Evolutionary conservation across 2,329 filamentous ascomycete species (phyloP).

Genomic region (Orbilia oligospora): DNA sequence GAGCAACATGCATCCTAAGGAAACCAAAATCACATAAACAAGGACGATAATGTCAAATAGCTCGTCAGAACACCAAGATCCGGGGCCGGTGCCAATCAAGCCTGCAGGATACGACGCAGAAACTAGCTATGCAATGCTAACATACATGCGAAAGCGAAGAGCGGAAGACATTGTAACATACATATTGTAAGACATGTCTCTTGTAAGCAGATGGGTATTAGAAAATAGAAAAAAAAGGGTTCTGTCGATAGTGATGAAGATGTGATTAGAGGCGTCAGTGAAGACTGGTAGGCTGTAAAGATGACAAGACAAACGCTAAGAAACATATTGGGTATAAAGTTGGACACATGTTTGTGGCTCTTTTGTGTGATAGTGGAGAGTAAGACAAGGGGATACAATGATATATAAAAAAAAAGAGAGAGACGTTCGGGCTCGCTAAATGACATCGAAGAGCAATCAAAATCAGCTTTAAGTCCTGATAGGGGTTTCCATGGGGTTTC

Average conservation of each 20-base stretch:
- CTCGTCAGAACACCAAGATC: slow-evolving; percentile 16
- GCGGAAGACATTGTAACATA: slow-evolving; percentile 38
- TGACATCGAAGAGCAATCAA: slow-evolving; percentile 43
- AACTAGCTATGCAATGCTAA: slow-evolving; percentile 28
- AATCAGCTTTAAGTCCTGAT: slow-evolving; percentile 17
- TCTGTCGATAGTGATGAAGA: slow-evolving; percentile 25
- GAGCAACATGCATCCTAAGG: slow-evolving; percentile 28
- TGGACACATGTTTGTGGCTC: slow-evolving; percentile 23
- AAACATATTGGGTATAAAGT: slow-evolving; percentile 36
- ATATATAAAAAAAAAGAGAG: not conserved
- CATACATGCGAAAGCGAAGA: slow-evolving; percentile 35
- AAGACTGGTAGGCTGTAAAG: slow-evolving; percentile 32
- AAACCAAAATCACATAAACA: slow-evolving; percentile 23
- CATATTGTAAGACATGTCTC: slow-evolving; percentile 51
- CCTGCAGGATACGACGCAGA: slow-evolving; percentile 4
- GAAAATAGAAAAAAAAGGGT: slow-evolving; percentile 26
- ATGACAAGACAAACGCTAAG: slow-evolving; percentile 28
- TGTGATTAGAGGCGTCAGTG: slow-evolving; percentile 39
- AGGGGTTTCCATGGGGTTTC: slow-evolving; percentile 12
- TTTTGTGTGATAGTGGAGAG: slow-evolving; percentile 31
- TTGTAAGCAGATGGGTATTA: slow-evolving; percentile 34
- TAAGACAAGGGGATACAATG: slow-evolving; percentile 29
- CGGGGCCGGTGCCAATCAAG: slow-evolving; percentile 23
- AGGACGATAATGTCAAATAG: slow-evolving; percentile 16
- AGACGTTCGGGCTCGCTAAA: slow-evolving; percentile 50